These are phyloP conservation scores for Gymnopilus dilepis DNA, from an alignment of 768 basidiomycete species.

Conservation along the genomic window DNA sequence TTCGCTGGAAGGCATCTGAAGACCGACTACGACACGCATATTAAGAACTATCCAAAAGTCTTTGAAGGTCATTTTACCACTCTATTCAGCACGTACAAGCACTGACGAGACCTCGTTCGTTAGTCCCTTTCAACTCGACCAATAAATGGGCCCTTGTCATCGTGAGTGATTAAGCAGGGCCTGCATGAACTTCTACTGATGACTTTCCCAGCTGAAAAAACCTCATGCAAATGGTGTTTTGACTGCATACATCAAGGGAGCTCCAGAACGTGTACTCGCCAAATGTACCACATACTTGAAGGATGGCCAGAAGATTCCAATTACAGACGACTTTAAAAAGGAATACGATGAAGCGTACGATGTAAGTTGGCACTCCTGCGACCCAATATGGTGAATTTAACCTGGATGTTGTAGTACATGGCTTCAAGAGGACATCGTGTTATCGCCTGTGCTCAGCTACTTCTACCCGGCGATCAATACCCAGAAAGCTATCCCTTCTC, in stretches of 20 bases:
- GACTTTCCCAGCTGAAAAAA: constrained; percentile 53
- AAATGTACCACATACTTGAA: constrained; percentile 67
- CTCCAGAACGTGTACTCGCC: constrained; percentile 69
- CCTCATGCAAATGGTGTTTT: constrained; percentile 53
- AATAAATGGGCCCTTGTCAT: constrained; percentile 79
- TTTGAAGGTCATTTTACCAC: constrained; percentile 52
- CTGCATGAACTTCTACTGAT: not conserved
- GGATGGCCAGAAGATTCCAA: constrained; percentile 50
- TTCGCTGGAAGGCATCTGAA: constrained; percentile 63
- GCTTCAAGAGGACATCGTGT: constrained; percentile 78
- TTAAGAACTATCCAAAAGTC: constrained; percentile 58
- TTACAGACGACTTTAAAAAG: constrained; percentile 59
- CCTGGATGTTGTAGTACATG: constrained; percentile 57
- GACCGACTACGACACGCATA: constrained; percentile 57
- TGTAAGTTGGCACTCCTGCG: constrained; percentile 36
- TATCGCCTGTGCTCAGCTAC: constrained; percentile 70
- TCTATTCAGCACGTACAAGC: not conserved
- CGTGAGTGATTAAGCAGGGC: constrained; percentile 40
- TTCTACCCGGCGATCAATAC: constrained; percentile 56
- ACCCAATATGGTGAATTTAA: constrained; percentile 2
- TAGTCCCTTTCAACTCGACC: constrained; percentile 73
- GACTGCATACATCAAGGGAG: constrained; percentile 68
- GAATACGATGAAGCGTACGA: constrained; percentile 67
- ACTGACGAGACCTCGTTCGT: not conserved
- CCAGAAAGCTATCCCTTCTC: constrained; percentile 55